These are phyloP conservation scores for Colletotrichum godetiae DNA, from an alignment of 2,329 filamentous ascomycete genomes.

Conservation along the genomic window DNA sequence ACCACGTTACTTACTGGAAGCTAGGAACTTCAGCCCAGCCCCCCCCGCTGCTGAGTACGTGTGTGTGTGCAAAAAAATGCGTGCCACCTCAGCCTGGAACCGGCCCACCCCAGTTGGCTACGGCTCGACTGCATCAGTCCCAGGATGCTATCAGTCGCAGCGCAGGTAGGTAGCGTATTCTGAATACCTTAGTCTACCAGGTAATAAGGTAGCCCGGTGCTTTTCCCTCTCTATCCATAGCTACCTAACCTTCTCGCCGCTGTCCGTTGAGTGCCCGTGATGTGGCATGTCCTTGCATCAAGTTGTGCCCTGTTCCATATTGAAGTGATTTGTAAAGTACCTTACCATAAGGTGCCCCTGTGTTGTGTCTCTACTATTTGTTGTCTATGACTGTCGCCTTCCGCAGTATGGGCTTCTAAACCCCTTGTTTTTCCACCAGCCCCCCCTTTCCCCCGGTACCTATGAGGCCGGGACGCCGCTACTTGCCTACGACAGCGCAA, in stretches of 20 bases:
- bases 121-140: background rate
- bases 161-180: background rate
- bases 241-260: background rate
- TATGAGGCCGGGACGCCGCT: background rate
- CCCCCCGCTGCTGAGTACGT: background rate
- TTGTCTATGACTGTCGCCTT: background rate
- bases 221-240: background rate
- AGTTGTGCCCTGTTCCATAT: background rate
- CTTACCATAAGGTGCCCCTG: too few species aligned
- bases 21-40: background rate
- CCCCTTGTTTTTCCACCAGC: background rate
- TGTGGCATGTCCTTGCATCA: background rate
- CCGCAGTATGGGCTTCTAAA: background rate
- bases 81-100: conserved; percentile 6
- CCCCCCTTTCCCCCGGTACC: background rate
- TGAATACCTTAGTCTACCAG: too few species aligned
- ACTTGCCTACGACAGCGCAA: background rate
- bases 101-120: background rate
- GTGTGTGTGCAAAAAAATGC: background rate
- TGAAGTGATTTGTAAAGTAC: background rate
- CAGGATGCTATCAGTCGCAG: background rate
- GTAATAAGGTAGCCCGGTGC: background rate
- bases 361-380: background rate
- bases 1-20: background rate
- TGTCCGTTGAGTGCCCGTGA: background rate